Evolutionary conservation across 1,284 basidiomycete genomes (phyloP).

Genomic region (Tremellales sp.): DNA sequence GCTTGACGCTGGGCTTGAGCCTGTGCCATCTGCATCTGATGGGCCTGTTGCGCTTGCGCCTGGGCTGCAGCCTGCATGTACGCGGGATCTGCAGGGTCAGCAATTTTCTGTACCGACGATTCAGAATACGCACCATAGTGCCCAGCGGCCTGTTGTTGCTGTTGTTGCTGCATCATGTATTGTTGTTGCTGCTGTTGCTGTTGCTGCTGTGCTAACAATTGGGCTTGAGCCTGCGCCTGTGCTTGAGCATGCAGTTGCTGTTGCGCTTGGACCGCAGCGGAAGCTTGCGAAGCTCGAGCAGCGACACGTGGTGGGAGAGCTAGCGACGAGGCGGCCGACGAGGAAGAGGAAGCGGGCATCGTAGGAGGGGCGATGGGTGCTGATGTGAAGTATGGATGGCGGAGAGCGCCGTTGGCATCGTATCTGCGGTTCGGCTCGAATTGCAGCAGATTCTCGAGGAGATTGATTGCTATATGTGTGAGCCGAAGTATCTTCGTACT

Average conservation of each 20-base stretch:
- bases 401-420: constrained; percentile 85
- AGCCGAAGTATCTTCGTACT: background rate
- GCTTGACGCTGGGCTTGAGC: constrained; percentile 39
- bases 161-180: constrained; percentile 41
- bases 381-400: constrained; percentile 84
- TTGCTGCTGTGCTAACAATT: constrained; percentile 37
- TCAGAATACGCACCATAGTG: background rate
- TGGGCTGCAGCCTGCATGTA: constrained; percentile 47
- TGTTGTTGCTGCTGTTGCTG: constrained; percentile 40
- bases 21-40: constrained; percentile 38
- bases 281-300: constrained; percentile 36
- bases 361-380: constrained; percentile 39
- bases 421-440: constrained; percentile 94
- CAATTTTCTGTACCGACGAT: background rate
- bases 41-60: constrained; percentile 44
- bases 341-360: constrained; percentile 26
- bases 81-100: constrained; percentile 11
- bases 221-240: constrained; percentile 44
- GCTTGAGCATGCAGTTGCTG: constrained; percentile 21
- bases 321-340: constrained; percentile 30
- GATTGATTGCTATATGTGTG: constrained; percentile 75
- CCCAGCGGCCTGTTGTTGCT: constrained; percentile 30
- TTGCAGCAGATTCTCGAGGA: constrained; percentile 91
- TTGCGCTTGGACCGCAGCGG: constrained; percentile 39
- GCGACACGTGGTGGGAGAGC: constrained; percentile 42